A percentile compares a stretch with the other conserved stretches of the same genome.
Evolutionary conservation across 371 early-diverging fungal species (phyloP).

Genomic region (Mortierella sp.): DNA sequence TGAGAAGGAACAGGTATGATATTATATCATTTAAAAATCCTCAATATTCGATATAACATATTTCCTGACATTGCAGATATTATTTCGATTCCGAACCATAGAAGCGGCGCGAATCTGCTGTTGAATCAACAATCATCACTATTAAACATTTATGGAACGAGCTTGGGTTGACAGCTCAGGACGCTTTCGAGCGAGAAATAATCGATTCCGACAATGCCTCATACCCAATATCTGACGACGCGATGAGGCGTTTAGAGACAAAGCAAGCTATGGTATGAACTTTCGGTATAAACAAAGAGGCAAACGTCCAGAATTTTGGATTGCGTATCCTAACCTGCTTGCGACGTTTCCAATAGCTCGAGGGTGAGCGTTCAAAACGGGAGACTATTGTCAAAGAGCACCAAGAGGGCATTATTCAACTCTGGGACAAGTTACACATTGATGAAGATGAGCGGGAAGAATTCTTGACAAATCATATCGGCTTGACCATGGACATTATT

Average conservation of each 20-base stretch:
- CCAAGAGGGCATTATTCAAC: conserved; percentile 18
- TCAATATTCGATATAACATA: not conserved
- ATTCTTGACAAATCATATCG: conserved; percentile 27
- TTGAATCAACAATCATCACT: conserved; percentile 25
- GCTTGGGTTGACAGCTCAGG: conserved; percentile 35
- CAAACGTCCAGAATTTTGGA: not conserved
- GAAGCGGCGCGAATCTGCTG: conserved; percentile 25
- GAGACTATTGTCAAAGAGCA: conserved; percentile 36
- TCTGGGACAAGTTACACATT: conserved; percentile 48
- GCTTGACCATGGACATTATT: conserved; percentile 27
- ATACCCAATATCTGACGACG: conserved; percentile 34
- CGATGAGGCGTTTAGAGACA: conserved; percentile 35
- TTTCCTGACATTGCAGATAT: not conserved
- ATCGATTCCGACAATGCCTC: conserved; percentile 11
- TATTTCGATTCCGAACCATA: conserved; percentile 7
- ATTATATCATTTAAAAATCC: not conserved
- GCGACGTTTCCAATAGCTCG: conserved; percentile 18
- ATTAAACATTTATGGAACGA: conserved; percentile 45
- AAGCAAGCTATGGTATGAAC: conserved; percentile 33
- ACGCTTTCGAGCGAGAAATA: conserved; percentile 39
- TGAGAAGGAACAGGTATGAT: conserved; percentile 42
- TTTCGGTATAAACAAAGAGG: not conserved
- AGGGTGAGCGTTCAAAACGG: conserved; percentile 38
- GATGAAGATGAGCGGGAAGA: conserved; percentile 46
- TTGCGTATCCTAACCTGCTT: not conserved